phyloP scores from a whole-genome alignment of 345 rosid species.

The Bretschneidera sinensis region DNA sequence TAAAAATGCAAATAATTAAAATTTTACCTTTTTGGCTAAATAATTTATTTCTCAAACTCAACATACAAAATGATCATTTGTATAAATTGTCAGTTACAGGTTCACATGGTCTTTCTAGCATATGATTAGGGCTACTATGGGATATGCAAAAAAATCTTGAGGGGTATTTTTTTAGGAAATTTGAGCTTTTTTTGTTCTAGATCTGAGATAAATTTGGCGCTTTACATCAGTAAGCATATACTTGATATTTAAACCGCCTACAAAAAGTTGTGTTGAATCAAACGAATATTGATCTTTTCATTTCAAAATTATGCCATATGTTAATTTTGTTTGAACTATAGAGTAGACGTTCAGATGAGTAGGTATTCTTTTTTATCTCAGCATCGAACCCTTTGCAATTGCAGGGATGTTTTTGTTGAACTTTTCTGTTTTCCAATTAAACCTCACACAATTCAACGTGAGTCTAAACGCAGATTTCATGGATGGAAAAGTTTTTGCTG shows the following conservation, averaged over 20 bases:
- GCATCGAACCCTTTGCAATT: too few species aligned
- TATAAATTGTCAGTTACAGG: neutral
- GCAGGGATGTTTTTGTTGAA: neutral
- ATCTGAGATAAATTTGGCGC: too few species aligned
- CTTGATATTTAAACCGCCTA: neutral
- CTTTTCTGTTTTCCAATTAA: slow-evolving; percentile 4
- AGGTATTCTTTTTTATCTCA: neutral
- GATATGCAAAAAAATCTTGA: neutral
- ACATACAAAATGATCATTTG: too few species aligned
- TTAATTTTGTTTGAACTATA: neutral
- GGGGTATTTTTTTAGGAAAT: neutral
- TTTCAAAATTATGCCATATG: neutral
- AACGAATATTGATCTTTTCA: neutral
- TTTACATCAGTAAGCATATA: too few species aligned
- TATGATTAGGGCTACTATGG: neutral
- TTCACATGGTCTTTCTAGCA: neutral
- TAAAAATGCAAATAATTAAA: neutral
- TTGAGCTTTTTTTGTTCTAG: neutral
- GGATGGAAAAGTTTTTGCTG: slow-evolving; percentile 96
- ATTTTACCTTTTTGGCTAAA: too few species aligned
- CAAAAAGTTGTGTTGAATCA: neutral
- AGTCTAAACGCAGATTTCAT: slow-evolving; percentile 65
- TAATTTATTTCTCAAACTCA: too few species aligned
- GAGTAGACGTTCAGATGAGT: neutral
- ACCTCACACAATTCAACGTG: slow-evolving; percentile 11